Conservation (phyloP, 208 protist species). For the Leishmania mexicana region DNA sequence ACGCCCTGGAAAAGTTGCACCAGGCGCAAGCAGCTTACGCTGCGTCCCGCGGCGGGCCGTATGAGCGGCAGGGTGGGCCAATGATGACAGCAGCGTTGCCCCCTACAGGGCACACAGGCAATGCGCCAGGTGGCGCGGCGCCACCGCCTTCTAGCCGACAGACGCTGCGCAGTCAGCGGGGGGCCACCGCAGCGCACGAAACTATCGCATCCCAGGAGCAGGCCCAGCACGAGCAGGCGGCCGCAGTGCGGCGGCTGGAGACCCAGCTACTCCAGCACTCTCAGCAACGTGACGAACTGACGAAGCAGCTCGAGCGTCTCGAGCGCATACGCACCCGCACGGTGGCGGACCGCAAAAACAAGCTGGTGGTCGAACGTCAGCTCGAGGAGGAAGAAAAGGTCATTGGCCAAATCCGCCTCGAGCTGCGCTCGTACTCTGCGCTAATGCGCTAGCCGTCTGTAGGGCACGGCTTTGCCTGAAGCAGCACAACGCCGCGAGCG, state of each 20-base stretch:
- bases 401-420: conserved; percentile 61
- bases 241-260: conserved; percentile 52
- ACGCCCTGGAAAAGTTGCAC: conserved; percentile 15
- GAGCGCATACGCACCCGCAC: conserved; percentile 56
- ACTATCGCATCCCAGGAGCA: conserved; percentile 34
- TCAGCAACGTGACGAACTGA: conserved; percentile 61
- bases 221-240: conserved; percentile 18
- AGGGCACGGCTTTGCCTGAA: no score
- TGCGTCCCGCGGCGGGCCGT: not conserved
- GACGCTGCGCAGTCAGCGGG: conserved; percentile 10
- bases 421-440: conserved; percentile 40
- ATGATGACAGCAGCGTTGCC: not conserved
- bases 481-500: no score
- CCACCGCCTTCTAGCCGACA: not conserved
- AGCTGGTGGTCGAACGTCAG: conserved; percentile 42
- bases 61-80: conserved; percentile 1
- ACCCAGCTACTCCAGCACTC: conserved; percentile 51
- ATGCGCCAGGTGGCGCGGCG: not conserved
- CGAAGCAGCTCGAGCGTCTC: conserved; percentile 54
- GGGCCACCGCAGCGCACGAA: conserved; percentile 22
- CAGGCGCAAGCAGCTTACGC: conserved; percentile 9
- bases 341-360: conserved; percentile 50
- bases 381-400: conserved; percentile 49
- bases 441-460: not conserved
- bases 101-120: not conserved